A percentile compares a stretch with the other conserved stretches of the same genome.
Evolutionary conservation across 805 yeast species (phyloP).

Genomic region (Sungouiella thailandica): DNA sequence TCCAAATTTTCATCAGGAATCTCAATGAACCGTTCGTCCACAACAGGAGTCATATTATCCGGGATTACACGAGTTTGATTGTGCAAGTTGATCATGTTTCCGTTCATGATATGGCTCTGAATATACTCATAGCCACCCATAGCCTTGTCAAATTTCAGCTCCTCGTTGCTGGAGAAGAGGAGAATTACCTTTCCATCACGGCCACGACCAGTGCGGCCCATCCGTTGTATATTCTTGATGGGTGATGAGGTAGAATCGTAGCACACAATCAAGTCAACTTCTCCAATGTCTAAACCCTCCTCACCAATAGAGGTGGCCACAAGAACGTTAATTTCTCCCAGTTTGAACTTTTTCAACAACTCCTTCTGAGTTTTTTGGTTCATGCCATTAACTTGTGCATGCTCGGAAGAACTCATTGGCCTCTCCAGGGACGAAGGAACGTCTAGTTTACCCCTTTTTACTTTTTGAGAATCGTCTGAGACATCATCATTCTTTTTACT

Average conservation of each 20-base stretch:
- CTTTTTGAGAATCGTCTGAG: conserved; percentile 40
- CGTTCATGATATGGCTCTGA: conserved; percentile 60
- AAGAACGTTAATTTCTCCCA: conserved; percentile 68
- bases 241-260: conserved; percentile 93
- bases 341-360: conserved; percentile 66
- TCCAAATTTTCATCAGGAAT: conserved; percentile 69
- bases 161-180: conserved; percentile 73
- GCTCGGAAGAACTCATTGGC: conserved; percentile 62
- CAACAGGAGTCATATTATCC: conserved; percentile 44
- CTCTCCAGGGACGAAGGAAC: conserved; percentile 23
- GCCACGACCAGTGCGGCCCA: conserved; percentile 98
- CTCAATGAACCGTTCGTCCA: conserved; percentile 52
- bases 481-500: conserved; percentile 7
- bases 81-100: conserved; percentile 38
- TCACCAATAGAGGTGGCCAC: conserved; percentile 98
- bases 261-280: conserved; percentile 89
- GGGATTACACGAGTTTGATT: conserved; percentile 71
- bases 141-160: conserved; percentile 73
- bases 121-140: conserved; percentile 77
- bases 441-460: conserved; percentile 18
- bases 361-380: conserved; percentile 82
- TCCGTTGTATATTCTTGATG: conserved; percentile 86
- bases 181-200: conserved; percentile 80
- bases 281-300: conserved; percentile 97
- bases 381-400: conserved; percentile 82